phyloP scores from a whole-genome alignment of 495 filamentous ascomycete species.

The Daldinia concentrica region DNA sequence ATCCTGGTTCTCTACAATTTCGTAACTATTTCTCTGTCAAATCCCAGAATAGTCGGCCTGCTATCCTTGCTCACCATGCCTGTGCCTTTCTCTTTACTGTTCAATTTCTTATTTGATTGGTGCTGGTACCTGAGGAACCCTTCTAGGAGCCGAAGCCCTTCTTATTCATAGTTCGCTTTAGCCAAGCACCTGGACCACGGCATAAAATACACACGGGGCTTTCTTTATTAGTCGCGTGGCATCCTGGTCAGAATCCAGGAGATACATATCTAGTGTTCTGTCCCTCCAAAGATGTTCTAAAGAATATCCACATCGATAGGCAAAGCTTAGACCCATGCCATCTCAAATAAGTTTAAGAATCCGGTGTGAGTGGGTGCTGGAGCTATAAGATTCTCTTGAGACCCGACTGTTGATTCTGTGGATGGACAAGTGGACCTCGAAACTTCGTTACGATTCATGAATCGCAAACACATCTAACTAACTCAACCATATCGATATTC shows the following conservation, averaged over 20 bases:
- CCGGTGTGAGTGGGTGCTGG: neutral
- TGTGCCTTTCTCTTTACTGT: conserved; percentile 21
- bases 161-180: conserved; percentile 23
- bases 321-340: neutral
- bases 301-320: conserved; percentile 13
- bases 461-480: conserved; percentile 14
- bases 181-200: conserved; percentile 9
- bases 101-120: conserved; percentile 28
- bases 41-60: conserved; percentile 6
- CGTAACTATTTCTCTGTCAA: neutral
- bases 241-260: conserved; percentile 21
- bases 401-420: neutral
- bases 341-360: neutral
- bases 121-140: conserved; percentile 8
- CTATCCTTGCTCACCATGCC: conserved; percentile 25
- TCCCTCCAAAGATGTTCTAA: conserved; percentile 3
- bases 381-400: conserved; percentile 26
- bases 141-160: conserved; percentile 15
- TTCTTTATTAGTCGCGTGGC: conserved; percentile 19
- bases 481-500: conserved; percentile 7
- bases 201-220: conserved; percentile 5
- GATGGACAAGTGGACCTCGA: conserved; percentile 20
- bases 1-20: conserved; percentile 19
- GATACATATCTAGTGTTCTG: conserved; percentile 19
- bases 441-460: conserved; percentile 16